Conservation (phyloP, 225 moss, liverwort and hornwort species). For the Pleurozium schreberi region DNA sequence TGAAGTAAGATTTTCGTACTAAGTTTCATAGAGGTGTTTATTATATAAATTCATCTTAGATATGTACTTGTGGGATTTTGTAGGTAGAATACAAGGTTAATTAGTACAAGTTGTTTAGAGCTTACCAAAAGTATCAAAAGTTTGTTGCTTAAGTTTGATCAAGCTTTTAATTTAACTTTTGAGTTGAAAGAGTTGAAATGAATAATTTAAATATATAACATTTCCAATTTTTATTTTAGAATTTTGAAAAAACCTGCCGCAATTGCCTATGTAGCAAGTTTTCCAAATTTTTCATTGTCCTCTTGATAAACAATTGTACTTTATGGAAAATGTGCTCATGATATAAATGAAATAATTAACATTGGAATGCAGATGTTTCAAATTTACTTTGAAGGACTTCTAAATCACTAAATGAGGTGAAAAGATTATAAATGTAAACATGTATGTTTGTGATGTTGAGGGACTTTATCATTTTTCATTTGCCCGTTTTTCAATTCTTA, state of each 20-base stretch:
- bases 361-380: not conserved
- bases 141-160: not conserved
- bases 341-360: not conserved
- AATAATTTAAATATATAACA: not conserved
- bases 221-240: not conserved
- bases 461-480: too few relatives aligned
- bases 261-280: accelerated
- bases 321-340: not conserved
- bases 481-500: not conserved
- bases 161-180: not conserved
- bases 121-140: accelerated
- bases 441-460: accelerated
- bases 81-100: not conserved
- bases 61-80: not conserved
- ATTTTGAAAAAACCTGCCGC: not conserved
- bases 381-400: not conserved
- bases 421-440: not conserved
- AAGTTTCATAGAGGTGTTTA: not conserved
- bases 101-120: not conserved
- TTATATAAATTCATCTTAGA: not conserved
- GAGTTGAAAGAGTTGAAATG: too few relatives aligned
- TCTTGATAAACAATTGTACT: not conserved
- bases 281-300: not conserved
- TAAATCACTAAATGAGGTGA: not conserved
- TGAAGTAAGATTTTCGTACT: not conserved